phyloP scores from a whole-genome alignment of 306 rosid genomes.

The Boehmeria nivea region DNA sequence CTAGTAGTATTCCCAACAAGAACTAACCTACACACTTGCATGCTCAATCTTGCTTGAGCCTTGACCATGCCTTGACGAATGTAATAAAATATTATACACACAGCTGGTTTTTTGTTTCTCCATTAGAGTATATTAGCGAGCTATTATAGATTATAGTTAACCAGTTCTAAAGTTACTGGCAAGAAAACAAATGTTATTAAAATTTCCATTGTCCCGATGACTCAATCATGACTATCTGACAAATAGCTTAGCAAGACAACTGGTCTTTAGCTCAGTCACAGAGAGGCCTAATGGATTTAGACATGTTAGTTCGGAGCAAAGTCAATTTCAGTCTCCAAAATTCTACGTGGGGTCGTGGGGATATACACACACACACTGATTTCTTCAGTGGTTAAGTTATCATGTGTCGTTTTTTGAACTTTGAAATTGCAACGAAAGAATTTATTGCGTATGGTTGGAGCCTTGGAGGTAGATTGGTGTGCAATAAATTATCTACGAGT shows the following conservation, averaged over 20 bases:
- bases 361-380: too few species aligned
- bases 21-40: too few species aligned
- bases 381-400: background rate
- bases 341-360: slow-evolving; percentile 21
- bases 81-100: too few species aligned
- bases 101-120: too few species aligned
- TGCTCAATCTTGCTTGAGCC: too few species aligned
- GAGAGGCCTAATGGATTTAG: slow-evolving; percentile 18
- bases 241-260: slow-evolving; percentile 38
- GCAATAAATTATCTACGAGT: slow-evolving; percentile 39
- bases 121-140: too few species aligned
- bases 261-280: slow-evolving; percentile 24
- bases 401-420: slow-evolving; percentile 4
- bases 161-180: slow-evolving; percentile 2
- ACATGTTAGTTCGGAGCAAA: slow-evolving; percentile 21
- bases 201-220: slow-evolving; percentile 49
- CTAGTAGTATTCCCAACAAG: too few species aligned
- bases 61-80: too few species aligned
- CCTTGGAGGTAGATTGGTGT: slow-evolving; percentile 49
- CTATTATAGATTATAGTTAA: too few species aligned
- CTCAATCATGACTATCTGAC: slow-evolving; percentile 62
- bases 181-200: background rate
- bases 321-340: slow-evolving; percentile 20
- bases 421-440: slow-evolving; percentile 25
- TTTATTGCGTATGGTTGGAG: slow-evolving; percentile 47